A percentile compares a stretch with the other conserved stretches of the same genome.
Conservation (phyloP, 495 filamentous ascomycete species). For the Penicillium odoratum region DNA sequence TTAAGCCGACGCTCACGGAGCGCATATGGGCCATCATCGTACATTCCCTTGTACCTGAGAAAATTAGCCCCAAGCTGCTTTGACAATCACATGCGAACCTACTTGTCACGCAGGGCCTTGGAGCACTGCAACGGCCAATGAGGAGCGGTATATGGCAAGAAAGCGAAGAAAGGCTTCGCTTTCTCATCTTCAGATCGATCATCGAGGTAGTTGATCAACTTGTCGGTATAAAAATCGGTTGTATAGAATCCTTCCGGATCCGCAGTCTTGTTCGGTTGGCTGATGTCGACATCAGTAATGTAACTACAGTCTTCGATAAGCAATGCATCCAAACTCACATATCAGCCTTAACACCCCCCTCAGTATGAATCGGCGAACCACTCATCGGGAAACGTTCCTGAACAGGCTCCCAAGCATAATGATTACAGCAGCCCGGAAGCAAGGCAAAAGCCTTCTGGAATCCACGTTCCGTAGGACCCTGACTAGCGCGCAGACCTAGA, state of each 20-base stretch:
- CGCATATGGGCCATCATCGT: slow-evolving; percentile 41
- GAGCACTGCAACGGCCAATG: slow-evolving; percentile 44
- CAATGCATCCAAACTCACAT: slow-evolving; percentile 8
- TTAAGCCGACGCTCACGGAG: slow-evolving; percentile 33
- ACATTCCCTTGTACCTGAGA: slow-evolving; percentile 37
- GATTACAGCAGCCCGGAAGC: slow-evolving; percentile 40
- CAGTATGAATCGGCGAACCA: slow-evolving; percentile 15
- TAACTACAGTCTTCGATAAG: not conserved
- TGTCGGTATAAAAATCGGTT: slow-evolving; percentile 34
- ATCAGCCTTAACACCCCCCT: slow-evolving; percentile 15
- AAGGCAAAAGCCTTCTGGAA: slow-evolving; percentile 45
- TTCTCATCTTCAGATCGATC: slow-evolving; percentile 38
- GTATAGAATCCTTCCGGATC: slow-evolving; percentile 37
- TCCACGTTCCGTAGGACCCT: slow-evolving; percentile 42
- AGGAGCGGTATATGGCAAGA: slow-evolving; percentile 41
- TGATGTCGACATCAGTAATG: not conserved
- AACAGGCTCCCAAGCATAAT: slow-evolving; percentile 28
- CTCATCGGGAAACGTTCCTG: slow-evolving; percentile 17
- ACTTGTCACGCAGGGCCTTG: slow-evolving; percentile 27
- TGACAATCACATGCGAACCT: not conserved
- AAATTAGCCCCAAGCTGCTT: not conserved
- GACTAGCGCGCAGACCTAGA: slow-evolving; percentile 41
- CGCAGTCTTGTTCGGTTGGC: slow-evolving; percentile 13
- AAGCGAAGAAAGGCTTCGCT: slow-evolving; percentile 40
- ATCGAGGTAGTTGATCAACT: slow-evolving; percentile 35